These are phyloP conservation scores for Drechslerella stenobrocha DNA, from an alignment of 2,329 filamentous ascomycete species.

Conservation along the genomic window DNA sequence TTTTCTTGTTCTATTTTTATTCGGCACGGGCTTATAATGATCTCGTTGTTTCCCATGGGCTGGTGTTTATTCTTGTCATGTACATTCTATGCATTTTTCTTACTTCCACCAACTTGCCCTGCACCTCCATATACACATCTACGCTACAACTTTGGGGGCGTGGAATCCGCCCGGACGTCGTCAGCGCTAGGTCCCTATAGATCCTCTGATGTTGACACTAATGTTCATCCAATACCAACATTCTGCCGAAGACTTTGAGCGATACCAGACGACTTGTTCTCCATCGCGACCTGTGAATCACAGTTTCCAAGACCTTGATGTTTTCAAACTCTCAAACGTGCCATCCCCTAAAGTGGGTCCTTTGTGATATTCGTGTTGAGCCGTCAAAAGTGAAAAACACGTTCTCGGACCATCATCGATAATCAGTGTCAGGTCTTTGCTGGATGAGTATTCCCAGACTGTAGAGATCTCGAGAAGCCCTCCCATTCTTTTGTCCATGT, in stretches of 20 bases:
- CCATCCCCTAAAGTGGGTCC: conserved; percentile 17
- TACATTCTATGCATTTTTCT: conserved; percentile 43
- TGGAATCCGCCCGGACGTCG: conserved; percentile 34
- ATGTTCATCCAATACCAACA: conserved; percentile 40
- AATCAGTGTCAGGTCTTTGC: neutral
- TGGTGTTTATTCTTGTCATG: conserved; percentile 51
- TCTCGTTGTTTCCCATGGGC: conserved; percentile 47
- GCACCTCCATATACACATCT: conserved; percentile 28
- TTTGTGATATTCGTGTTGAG: conserved; percentile 27
- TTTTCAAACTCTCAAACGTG: conserved; percentile 9
- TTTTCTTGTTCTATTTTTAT: conserved; percentile 48
- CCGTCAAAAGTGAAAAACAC: conserved; percentile 30
- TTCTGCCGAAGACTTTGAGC: neutral
- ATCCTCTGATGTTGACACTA: conserved; percentile 45
- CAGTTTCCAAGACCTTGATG: neutral
- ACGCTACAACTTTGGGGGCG: conserved; percentile 25
- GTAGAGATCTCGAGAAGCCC: conserved; percentile 1
- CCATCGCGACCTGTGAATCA: neutral
- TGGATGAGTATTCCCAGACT: conserved; percentile 4
- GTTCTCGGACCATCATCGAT: neutral
- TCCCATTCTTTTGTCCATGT: conserved; percentile 15
- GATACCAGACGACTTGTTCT: neutral
- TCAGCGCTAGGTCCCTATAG: conserved; percentile 23
- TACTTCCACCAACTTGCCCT: conserved; percentile 33
- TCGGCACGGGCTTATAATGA: conserved; percentile 48